Conservation (phyloP, 331 rosid species). For the Malus hybrid region DNA sequence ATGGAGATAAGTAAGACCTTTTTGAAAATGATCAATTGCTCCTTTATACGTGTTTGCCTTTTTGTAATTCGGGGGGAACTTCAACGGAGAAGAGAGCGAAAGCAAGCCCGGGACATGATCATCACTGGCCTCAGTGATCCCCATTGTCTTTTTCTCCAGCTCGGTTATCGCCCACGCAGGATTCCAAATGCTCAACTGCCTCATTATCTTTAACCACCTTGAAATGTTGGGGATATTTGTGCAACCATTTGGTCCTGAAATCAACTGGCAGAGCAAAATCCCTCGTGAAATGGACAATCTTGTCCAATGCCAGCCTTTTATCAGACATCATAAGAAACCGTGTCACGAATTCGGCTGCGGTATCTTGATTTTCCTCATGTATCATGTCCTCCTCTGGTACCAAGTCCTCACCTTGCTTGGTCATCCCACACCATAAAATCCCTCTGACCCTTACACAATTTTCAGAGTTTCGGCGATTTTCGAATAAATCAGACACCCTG, state of each 20-base stretch:
- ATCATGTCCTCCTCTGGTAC: slow-evolving; percentile 48
- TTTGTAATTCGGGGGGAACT: slow-evolving; percentile 62
- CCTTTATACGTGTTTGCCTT: slow-evolving; percentile 54
- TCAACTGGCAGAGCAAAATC: slow-evolving; percentile 72
- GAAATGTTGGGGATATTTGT: slow-evolving; percentile 53
- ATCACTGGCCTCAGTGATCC: slow-evolving; percentile 11
- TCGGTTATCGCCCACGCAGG: slow-evolving; percentile 80
- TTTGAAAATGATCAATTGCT: slow-evolving; percentile 63
- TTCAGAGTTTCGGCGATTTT: slow-evolving; percentile 61
- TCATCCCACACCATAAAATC: slow-evolving; percentile 78
- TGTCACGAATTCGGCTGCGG: slow-evolving; percentile 40
- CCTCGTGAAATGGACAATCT: slow-evolving; percentile 74
- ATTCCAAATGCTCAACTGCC: slow-evolving; percentile 58
- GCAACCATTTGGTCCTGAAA: slow-evolving; percentile 60
- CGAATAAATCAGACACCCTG: slow-evolving; percentile 54
- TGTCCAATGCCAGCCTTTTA: slow-evolving; percentile 54
- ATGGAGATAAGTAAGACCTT: slow-evolving; percentile 65
- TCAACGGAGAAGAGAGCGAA: slow-evolving; percentile 57
- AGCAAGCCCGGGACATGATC: slow-evolving; percentile 49
- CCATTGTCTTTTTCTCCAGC: slow-evolving; percentile 56
- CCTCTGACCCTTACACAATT: slow-evolving; percentile 57
- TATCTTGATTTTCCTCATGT: slow-evolving; percentile 31
- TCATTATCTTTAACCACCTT: slow-evolving; percentile 37
- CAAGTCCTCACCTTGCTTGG: slow-evolving; percentile 48
- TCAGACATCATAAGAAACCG: slow-evolving; percentile 64